Conservation (phyloP, 345 rosid genomes). For the Punica granatum region DNA sequence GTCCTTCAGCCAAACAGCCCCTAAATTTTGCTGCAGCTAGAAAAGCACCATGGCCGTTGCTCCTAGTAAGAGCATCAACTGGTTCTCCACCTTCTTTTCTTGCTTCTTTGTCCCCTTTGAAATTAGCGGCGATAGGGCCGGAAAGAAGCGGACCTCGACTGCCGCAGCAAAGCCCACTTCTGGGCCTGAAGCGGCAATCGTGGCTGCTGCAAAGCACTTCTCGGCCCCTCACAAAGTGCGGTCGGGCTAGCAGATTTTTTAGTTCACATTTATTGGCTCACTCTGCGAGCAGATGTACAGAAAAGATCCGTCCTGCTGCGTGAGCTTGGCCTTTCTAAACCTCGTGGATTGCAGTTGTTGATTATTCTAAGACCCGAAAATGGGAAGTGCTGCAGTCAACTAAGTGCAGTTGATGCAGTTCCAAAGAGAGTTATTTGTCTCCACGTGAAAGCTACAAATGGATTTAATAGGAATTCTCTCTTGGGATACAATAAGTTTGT, state of each 20-base stretch:
- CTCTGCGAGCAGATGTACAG: no score
- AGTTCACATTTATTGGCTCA: background rate
- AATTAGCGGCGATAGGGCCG: background rate
- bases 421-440: no score
- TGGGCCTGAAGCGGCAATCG: background rate
- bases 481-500: no score
- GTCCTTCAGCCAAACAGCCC: no score
- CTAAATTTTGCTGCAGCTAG: background rate
- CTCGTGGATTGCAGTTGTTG: background rate
- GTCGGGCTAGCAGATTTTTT: background rate
- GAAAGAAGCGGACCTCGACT: no score
- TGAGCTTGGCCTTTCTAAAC: background rate
- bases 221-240: slow-evolving; percentile 10
- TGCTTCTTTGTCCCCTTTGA: background rate
- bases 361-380: no score
- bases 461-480: no score
- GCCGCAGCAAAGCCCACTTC: background rate
- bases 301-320: background rate
- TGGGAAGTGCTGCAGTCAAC: no score
- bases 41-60: background rate
- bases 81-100: slow-evolving; percentile 9
- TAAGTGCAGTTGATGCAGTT: no score
- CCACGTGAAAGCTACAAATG: no score
- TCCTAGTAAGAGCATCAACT: background rate
- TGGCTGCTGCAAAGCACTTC: slow-evolving; percentile 10